Evolutionary conservation across 2,329 filamentous ascomycete species (phyloP).

Genomic region (Proliferodiscus dingleyae): DNA sequence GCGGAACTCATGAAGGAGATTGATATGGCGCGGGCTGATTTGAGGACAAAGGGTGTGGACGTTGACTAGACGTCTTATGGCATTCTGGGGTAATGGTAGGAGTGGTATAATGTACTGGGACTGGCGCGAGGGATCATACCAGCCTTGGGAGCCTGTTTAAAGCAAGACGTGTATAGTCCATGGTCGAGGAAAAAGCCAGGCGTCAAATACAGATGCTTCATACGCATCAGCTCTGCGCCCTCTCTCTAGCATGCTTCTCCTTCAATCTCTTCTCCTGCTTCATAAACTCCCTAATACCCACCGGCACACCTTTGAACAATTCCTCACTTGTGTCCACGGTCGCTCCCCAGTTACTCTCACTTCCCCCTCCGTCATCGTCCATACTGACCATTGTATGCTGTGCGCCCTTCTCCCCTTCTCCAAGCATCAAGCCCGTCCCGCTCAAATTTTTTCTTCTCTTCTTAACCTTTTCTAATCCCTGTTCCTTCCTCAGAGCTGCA

Average conservation of each 20-base stretch:
- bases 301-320: slow-evolving; percentile 74
- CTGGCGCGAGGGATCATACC: neutral
- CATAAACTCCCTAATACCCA: slow-evolving; percentile 97
- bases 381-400: slow-evolving; percentile 53
- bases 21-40: slow-evolving; percentile 66
- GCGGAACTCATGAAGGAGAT: slow-evolving; percentile 85
- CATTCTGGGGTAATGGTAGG: neutral
- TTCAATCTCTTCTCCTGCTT: slow-evolving; percentile 89
- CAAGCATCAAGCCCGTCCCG: slow-evolving; percentile 30
- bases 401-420: slow-evolving; percentile 20
- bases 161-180: no score
- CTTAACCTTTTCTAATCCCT: slow-evolving; percentile 24
- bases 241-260: slow-evolving; percentile 60
- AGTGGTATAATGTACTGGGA: slow-evolving; percentile 2
- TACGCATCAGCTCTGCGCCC: slow-evolving; percentile 19
- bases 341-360: slow-evolving; percentile 60
- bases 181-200: neutral
- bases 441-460: slow-evolving; percentile 25
- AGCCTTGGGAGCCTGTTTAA: neutral
- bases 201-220: neutral
- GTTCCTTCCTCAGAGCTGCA: slow-evolving; percentile 40
- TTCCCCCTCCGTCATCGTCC: slow-evolving; percentile 77
- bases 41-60: slow-evolving; percentile 69
- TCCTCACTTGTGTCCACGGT: slow-evolving; percentile 52
- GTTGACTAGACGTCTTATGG: slow-evolving; percentile 25